Base-by-base conservation (phyloP, 306 rosid genomes). In the Cucurbita pepo region DNA sequence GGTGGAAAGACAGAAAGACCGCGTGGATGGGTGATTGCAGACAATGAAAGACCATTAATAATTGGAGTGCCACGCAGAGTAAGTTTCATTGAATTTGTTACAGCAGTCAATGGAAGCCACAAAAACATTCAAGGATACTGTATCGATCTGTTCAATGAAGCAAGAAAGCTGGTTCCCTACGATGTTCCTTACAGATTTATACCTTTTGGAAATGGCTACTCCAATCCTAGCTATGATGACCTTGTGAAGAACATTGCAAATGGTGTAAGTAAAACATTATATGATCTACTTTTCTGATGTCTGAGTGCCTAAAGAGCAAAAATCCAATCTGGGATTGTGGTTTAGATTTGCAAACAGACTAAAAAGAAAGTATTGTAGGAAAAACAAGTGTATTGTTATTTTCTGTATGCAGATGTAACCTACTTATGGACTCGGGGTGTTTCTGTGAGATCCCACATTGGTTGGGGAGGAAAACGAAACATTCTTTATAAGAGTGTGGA, bases 21-120 rank as follows among this genome's bases (percentile, higher is more conserved):
- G 11, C 99, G 96, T 6, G 99, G 99, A 37, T 94, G 99, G 99
- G 96, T 80, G 76, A 71, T 94, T 80, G 96, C 99, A 55, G 82
- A 77, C 64, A 48, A 82, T 74, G 89, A 80, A 56, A 88, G 85
- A 65, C 96, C 99, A 7, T 79, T 94, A 86, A 86, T 83, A 76
- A 87, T 94, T 78, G 95, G 88, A 74, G 99, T 94, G 72, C 99
- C 99, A 60, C 83, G 57, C 60, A 83, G 99, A 83, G 91, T 84
- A 63, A 89, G 99, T 83, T 94, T 91, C 76, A 81, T 87, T 79
- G 96, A 94, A 74, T 94, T 91, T 25, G 95, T 88, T 71, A 86
- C 97, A 71, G 89, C 70, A 72, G 6, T 67, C 76, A 72, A 62
- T 30, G 76, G 74, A 43, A 73, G 66, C 53, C 77, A 79, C 82